phyloP scores from a whole-genome alignment of 345 rosid genomes.

The Cochlearia excelsa region DNA sequence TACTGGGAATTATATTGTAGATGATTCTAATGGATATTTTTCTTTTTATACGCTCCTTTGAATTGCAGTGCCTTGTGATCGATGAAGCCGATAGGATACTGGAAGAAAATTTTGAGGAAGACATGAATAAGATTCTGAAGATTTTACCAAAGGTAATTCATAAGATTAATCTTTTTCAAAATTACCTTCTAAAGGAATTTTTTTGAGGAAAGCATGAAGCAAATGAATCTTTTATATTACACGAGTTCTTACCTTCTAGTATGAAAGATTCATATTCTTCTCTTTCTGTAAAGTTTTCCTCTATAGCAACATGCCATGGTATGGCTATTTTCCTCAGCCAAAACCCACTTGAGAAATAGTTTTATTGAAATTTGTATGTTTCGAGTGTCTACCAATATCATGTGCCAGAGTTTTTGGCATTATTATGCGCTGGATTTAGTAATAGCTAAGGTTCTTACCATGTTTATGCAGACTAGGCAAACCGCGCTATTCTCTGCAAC shows the following conservation, averaged over 20 bases:
- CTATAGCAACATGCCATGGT: slow-evolving; percentile 2
- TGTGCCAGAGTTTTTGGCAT: slow-evolving; percentile 8
- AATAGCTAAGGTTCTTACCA: slow-evolving; percentile 25
- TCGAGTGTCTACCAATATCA: neutral
- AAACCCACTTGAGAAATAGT: slow-evolving; percentile 3
- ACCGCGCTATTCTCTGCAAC: slow-evolving; percentile 95
- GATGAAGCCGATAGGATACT: slow-evolving; percentile 94
- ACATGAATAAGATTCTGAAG: slow-evolving; percentile 86
- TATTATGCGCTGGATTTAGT: slow-evolving; percentile 4
- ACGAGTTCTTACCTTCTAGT: slow-evolving; percentile 6
- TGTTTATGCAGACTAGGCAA: slow-evolving; percentile 77
- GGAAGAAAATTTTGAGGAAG: slow-evolving; percentile 93
- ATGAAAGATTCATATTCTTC: neutral
- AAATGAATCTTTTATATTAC: neutral
- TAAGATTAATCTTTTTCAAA: no score
- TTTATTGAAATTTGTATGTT: slow-evolving; percentile 7
- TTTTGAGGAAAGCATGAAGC: no score
- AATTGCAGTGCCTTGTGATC: slow-evolving; percentile 70
- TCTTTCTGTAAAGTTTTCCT: neutral
- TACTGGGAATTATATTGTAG: slow-evolving; percentile 3
- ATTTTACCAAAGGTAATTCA: slow-evolving; percentile 68
- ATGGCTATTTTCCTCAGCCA: neutral
- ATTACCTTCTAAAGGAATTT: no score
- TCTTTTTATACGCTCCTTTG: slow-evolving; percentile 14
- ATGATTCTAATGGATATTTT: slow-evolving; percentile 10